phyloP scores from a whole-genome alignment of 2,329 filamentous ascomycete species.

The Ascochyta fabae region DNA sequence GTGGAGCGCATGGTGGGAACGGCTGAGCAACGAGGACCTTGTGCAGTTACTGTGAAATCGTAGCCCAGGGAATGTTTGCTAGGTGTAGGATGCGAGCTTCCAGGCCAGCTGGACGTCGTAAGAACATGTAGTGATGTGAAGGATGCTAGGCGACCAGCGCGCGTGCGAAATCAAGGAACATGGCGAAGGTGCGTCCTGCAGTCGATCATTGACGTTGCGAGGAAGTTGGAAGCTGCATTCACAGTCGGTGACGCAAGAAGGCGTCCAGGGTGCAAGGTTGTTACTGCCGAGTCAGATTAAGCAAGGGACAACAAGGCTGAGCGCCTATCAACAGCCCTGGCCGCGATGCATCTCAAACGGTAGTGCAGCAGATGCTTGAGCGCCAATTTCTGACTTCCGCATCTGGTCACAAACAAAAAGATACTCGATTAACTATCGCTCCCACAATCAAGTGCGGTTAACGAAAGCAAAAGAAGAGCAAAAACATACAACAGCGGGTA shows the following conservation, averaged over 20 bases:
- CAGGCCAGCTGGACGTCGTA: slow-evolving; percentile 24
- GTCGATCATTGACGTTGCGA: slow-evolving; percentile 29
- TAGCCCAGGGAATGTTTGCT: slow-evolving; percentile 18
- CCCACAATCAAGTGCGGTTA: too few species aligned
- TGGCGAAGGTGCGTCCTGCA: slow-evolving; percentile 6
- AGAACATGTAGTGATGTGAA: slow-evolving; percentile 16
- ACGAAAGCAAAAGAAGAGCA: too few species aligned
- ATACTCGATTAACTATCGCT: too few species aligned
- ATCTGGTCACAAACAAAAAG: too few species aligned
- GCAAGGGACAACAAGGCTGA: slow-evolving; percentile 20
- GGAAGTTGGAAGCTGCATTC: slow-evolving; percentile 32
- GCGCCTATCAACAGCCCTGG: slow-evolving; percentile 19
- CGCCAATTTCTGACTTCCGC: too few species aligned
- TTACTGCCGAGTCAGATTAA: slow-evolving; percentile 26
- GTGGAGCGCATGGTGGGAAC: slow-evolving; percentile 25
- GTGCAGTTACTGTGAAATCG: slow-evolving; percentile 19
- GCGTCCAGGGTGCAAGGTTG: slow-evolving; percentile 7
- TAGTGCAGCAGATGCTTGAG: too few species aligned
- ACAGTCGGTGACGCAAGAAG: slow-evolving; percentile 32
- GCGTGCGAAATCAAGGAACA: slow-evolving; percentile 31
- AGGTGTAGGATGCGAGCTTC: slow-evolving; percentile 19
- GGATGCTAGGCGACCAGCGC: slow-evolving; percentile 19
- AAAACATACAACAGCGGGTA: too few species aligned
- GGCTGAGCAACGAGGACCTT: slow-evolving; percentile 14
- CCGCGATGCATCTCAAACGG: too few species aligned